Conservation (phyloP, 768 basidiomycete species). For the Panaeolus papilionaceus region DNA sequence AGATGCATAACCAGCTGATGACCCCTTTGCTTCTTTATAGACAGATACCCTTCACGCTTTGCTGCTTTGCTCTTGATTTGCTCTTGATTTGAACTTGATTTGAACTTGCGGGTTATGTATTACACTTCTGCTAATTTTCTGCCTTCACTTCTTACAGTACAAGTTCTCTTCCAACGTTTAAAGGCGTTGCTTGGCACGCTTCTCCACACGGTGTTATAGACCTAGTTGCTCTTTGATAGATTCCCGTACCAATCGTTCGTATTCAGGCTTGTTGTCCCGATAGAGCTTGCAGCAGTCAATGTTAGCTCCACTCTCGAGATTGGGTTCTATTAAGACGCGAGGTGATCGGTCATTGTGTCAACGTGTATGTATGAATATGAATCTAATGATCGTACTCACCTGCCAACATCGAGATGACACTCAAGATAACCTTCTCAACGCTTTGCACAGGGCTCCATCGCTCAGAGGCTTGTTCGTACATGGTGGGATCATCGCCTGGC, state of each 20-base stretch:
- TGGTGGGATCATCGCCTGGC: constrained; percentile 89
- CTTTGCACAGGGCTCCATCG: constrained; percentile 99
- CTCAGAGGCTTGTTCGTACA: constrained; percentile 95
- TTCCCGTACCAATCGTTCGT: constrained; percentile 84
- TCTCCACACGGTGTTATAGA: constrained; percentile 44
- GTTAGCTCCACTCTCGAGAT: constrained; percentile 96
- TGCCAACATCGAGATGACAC: constrained; percentile 97
- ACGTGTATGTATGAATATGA: constrained; percentile 16
- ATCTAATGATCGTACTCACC: constrained; percentile 51
- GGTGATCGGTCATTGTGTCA: constrained; percentile 26
- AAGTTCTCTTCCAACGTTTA: neutral
- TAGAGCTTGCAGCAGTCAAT: constrained; percentile 98
- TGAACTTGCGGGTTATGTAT: constrained; percentile 12
- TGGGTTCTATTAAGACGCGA: constrained; percentile 70
- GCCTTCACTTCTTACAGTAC: constrained; percentile 13
- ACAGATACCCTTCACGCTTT: neutral
- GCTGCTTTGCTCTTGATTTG: constrained; percentile 1
- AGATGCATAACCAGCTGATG: constrained; percentile 23
- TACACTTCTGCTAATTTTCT: constrained; percentile 10
- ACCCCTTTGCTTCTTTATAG: neutral
- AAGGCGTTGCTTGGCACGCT: neutral
- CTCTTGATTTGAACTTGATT: too few relatives aligned
- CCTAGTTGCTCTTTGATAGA: constrained; percentile 89
- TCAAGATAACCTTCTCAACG: constrained; percentile 95
- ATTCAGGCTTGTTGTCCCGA: constrained; percentile 87